Conservation (phyloP, 768 basidiomycete species). For the Boletus insuetus region DNA sequence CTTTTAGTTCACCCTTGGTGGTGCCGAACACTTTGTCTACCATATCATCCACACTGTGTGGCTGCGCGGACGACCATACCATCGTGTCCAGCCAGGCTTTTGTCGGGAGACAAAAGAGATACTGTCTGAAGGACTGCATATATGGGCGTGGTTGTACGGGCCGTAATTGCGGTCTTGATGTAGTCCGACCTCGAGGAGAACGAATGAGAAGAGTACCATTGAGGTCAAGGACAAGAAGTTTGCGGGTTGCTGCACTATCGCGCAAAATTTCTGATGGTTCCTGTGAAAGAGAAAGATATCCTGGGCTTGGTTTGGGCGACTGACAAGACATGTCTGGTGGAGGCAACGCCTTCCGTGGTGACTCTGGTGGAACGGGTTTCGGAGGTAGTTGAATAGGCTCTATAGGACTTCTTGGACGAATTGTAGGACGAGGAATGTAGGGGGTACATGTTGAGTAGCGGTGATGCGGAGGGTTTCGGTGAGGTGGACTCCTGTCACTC, state of each 20-base stretch:
- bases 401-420: conserved; percentile 9
- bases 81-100: conserved; percentile 73
- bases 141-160: conserved; percentile 62
- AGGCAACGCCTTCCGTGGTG: conserved; percentile 2
- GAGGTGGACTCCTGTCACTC: conserved; percentile 4
- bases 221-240: conserved; percentile 67
- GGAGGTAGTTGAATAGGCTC: not conserved
- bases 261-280: conserved; percentile 26
- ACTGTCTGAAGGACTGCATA: conserved; percentile 56
- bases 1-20: conserved; percentile 42
- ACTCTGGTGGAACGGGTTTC: not conserved
- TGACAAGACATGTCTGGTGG: not conserved
- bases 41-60: conserved; percentile 77
- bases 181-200: conserved; percentile 30
- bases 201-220: conserved; percentile 71
- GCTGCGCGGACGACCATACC: conserved; percentile 88
- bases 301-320: conserved; percentile 28
- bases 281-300: conserved; percentile 36
- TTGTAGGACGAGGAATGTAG: conserved; percentile 1
- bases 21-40: conserved; percentile 57
- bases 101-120: conserved; percentile 62
- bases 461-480: conserved; percentile 1
- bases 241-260: conserved; percentile 39
- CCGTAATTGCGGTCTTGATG: conserved; percentile 29
- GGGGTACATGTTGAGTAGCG: conserved; percentile 13